Evolutionary conservation across 2,329 filamentous ascomycete genomes (phyloP), one percentile per base, ranked within the genome.

Genomic region (Phialophora expanda): DNA sequence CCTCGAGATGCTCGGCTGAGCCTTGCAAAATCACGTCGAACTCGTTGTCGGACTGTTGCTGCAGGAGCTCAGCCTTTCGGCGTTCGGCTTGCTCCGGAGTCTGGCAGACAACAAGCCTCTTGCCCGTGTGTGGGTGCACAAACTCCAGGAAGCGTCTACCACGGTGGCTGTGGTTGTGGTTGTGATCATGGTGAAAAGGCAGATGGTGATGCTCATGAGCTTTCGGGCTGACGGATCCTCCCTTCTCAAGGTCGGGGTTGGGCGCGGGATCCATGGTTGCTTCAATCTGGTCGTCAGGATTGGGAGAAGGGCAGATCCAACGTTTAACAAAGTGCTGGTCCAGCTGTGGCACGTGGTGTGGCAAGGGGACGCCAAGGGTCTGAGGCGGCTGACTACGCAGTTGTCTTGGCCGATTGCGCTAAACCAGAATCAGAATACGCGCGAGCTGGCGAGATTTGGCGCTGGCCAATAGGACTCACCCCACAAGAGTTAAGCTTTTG

Each of bases 91-190:
- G 55, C 70, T 86, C 83, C 1, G 86, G 86, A 1, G 78, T 80
- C 2, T 82, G 76, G 6, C 84, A 84, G 59, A 88, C 83, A 62
- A 88, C 82, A 4, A 88, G 79, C 68, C 82, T 81, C 62, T 80
- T 81, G 28, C 87, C 87, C 20, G 46, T 66, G 73, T 84, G 78
- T 0, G 86, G 86, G 55, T 84, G 81, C 2, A 83, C 72, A 66
- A 88, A 85, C 66, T 87, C 83, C 24, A 82, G 79, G 0, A 85
- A 76, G 34, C 81, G 78, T 30, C 79, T 79, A 1, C 78, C 76
- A 7, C 38, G 48, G 1, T 74, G 66, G 55, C 75, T 70, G 53
- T 76, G 72, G 53, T 12, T 22, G 44, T 55, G 38, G 4, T 3
- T n/a, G 28, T 55, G 53, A 6, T 28, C 53, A 55, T 55, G 53